phyloP scores from a whole-genome alignment of 768 basidiomycete species.

The Lactifluus volemus region DNA sequence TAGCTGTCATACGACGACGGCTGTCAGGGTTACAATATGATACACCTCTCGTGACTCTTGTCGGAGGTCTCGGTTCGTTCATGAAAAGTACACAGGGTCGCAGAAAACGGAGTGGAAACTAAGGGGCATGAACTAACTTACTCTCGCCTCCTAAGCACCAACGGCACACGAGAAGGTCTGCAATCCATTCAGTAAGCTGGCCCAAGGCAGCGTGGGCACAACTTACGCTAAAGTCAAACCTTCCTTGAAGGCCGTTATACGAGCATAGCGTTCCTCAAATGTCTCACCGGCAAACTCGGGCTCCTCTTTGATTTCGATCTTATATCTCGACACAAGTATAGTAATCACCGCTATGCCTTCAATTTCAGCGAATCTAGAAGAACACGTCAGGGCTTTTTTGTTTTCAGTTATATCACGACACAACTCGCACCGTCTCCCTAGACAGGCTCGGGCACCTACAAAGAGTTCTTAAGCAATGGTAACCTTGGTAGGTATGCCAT shows the following conservation, averaged over 20 bases:
- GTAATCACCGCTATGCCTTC: slow-evolving; percentile 40
- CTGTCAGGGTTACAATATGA: too few relatives aligned
- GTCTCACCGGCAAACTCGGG: slow-evolving; percentile 37
- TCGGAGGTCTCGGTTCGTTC: too few relatives aligned
- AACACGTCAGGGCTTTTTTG: not conserved
- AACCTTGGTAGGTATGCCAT: not conserved
- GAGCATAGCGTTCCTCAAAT: slow-evolving; percentile 33
- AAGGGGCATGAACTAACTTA: too few relatives aligned
- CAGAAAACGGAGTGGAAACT: too few relatives aligned
- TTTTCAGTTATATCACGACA: not conserved
- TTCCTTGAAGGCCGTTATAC: not conserved
- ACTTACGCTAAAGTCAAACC: slow-evolving; percentile 5
- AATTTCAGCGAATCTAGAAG: slow-evolving; percentile 39
- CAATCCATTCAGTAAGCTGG: not conserved
- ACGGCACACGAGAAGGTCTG: slow-evolving; percentile 17
- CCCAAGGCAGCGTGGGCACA: too few relatives aligned
- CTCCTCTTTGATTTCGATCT: slow-evolving; percentile 42
- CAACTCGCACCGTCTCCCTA: slow-evolving; percentile 17
- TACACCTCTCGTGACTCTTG: too few relatives aligned
- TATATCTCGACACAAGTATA: slow-evolving; percentile 37
- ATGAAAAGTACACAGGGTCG: too few relatives aligned
- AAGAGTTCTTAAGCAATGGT: not conserved
- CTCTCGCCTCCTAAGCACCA: slow-evolving; percentile 19
- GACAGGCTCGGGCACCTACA: slow-evolving; percentile 19
- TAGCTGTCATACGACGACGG: too few relatives aligned